Conservation (phyloP, 1,139 yeast genomes). For the Nakaseomyces delphensis region DNA sequence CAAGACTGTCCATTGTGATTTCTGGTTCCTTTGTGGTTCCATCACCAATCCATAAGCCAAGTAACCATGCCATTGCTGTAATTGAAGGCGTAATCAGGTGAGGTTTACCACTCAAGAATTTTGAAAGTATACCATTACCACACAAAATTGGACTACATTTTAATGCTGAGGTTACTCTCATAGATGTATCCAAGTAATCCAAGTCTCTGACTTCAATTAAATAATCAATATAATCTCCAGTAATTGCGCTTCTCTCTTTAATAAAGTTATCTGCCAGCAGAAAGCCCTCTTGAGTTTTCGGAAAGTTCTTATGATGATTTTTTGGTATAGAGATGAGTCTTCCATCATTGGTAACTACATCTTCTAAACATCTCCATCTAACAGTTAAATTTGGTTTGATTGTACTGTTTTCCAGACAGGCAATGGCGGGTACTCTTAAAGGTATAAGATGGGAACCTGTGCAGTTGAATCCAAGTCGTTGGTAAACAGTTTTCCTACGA, state of each 20-base stretch:
- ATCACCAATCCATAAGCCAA: constrained; percentile 28
- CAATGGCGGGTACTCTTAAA: constrained; percentile 26
- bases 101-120: constrained; percentile 20
- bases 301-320: constrained; percentile 20
- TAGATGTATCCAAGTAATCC: constrained; percentile 22
- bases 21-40: constrained; percentile 23
- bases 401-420: constrained; percentile 18
- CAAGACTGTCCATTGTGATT: constrained; percentile 28
- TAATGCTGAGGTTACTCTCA: constrained; percentile 30
- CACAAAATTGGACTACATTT: constrained; percentile 31
- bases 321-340: constrained; percentile 21
- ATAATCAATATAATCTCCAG: constrained; percentile 30
- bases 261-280: constrained; percentile 14
- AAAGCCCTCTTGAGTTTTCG: constrained; percentile 20
- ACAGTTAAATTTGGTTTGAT: constrained; percentile 16
- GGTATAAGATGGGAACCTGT: constrained; percentile 33
- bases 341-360: constrained; percentile 17
- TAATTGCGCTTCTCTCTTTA: constrained; percentile 11
- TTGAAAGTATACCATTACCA: constrained; percentile 28
- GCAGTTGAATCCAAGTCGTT: constrained; percentile 30
- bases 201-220: constrained; percentile 33
- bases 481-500: constrained; percentile 16
- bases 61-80: constrained; percentile 31
- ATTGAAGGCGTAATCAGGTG: constrained; percentile 19
- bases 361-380: constrained; percentile 17